Conservation (phyloP, 2,329 filamentous ascomycete species). For the Trichophyton simii region DNA sequence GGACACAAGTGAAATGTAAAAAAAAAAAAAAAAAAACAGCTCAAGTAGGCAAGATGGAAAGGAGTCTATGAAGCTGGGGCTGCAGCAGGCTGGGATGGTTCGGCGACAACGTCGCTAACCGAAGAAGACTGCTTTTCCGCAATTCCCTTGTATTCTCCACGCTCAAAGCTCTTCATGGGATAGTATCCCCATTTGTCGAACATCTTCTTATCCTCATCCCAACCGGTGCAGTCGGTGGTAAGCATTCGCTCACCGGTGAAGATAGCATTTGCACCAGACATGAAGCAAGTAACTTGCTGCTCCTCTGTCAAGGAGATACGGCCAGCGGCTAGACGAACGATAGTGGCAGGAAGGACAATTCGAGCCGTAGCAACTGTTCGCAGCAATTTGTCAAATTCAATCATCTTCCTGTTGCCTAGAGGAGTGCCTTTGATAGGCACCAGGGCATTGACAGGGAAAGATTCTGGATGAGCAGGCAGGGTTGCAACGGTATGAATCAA, state of each 20-base stretch:
- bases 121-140: not conserved
- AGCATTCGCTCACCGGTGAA: conserved; percentile 95
- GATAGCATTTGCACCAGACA: conserved; percentile 84
- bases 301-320: conserved; percentile 75
- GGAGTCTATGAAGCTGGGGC: not conserved
- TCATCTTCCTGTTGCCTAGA: conserved; percentile 58
- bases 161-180: conserved; percentile 56
- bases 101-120: not conserved
- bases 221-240: conserved; percentile 81
- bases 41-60: not conserved
- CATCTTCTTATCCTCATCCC: conserved; percentile 77
- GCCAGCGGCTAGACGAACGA: conserved; percentile 76
- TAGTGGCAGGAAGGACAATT: conserved; percentile 70
- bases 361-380: conserved; percentile 75
- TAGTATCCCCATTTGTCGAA: conserved; percentile 71
- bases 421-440: conserved; percentile 87
- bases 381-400: conserved; percentile 66
- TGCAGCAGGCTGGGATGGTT: not conserved
- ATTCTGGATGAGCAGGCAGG: conserved; percentile 71
- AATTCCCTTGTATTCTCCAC: conserved; percentile 13
- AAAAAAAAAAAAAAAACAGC: not conserved
- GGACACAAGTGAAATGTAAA: not conserved
- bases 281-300: conserved; percentile 79
- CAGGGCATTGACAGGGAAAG: conserved; percentile 80
- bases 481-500: conserved; percentile 72